Evolutionary conservation across 2,329 filamentous ascomycete species (phyloP).

Genomic region (Cordyceps cateniannulata): DNA sequence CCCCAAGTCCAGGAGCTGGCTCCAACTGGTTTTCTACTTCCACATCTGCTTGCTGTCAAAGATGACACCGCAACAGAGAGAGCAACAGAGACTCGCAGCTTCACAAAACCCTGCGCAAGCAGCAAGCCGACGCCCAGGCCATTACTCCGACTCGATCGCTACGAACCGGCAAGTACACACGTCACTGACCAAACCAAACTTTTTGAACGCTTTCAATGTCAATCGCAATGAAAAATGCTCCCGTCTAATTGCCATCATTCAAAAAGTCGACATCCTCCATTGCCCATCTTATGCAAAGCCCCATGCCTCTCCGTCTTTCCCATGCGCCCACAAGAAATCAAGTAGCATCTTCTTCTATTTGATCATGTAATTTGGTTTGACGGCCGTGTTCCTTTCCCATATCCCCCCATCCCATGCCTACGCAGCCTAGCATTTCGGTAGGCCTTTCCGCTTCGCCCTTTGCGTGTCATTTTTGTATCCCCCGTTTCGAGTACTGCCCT

Average conservation of each 20-base stretch:
- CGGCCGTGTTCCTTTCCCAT: background rate
- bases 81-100: too few species aligned
- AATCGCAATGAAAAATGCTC: background rate
- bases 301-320: background rate
- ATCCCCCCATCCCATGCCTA: too few species aligned
- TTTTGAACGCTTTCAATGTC: background rate
- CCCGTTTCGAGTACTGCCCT: too few species aligned
- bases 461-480: constrained; percentile 2
- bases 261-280: background rate
- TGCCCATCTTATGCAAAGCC: background rate
- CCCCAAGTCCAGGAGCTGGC: too few species aligned
- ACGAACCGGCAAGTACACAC: background rate
- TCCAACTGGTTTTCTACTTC: too few species aligned
- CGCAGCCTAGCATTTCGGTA: background rate
- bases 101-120: background rate
- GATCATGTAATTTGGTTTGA: background rate
- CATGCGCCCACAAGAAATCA: background rate
- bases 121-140: background rate
- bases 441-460: background rate
- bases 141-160: background rate
- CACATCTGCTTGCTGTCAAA: too few species aligned
- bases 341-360: background rate
- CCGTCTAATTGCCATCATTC: background rate
- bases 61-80: too few species aligned
- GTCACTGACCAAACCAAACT: background rate